Evolutionary conservation across 441 rosid species (phyloP).

Genomic region (Kokia cookei): DNA sequence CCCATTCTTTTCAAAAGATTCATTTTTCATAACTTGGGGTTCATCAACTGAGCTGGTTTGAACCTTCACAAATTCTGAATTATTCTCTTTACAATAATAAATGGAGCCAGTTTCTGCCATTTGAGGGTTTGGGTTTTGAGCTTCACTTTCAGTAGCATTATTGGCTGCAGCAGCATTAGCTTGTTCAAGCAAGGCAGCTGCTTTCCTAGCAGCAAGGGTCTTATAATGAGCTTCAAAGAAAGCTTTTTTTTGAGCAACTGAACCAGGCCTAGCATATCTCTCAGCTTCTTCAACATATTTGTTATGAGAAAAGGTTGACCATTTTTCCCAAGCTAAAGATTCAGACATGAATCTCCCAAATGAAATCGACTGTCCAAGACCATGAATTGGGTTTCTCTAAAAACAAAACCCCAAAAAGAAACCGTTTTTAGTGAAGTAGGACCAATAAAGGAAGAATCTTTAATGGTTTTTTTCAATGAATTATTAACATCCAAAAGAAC

Average conservation of each 20-base stretch:
- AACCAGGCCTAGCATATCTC: conserved; percentile 61
- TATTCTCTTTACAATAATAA: conserved; percentile 1
- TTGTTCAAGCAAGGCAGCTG: conserved; percentile 54
- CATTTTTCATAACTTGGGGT: conserved; percentile 7
- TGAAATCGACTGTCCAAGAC: conserved; percentile 17
- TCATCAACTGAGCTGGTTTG: conserved; percentile 6
- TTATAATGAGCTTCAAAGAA: conserved; percentile 80
- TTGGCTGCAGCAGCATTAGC: conserved; percentile 18
- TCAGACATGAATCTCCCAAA: conserved; percentile 68
- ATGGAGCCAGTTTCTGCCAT: conserved; percentile 1
- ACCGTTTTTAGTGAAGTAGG: not conserved
- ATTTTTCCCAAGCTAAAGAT: conserved; percentile 63
- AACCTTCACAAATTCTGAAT: conserved; percentile 10
- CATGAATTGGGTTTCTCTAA: conserved; percentile 46
- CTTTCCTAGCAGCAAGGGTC: conserved; percentile 61
- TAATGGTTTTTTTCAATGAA: not conserved
- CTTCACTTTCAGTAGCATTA: not conserved
- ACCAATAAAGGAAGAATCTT: not conserved
- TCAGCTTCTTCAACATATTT: conserved; percentile 73
- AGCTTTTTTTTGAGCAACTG: conserved; percentile 79
- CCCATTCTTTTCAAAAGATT: conserved; percentile 1
- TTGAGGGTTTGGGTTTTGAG: not conserved
- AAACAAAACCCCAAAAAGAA: conserved; percentile 5
- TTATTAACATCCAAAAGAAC: conserved; percentile 1
- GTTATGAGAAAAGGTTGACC: conserved; percentile 63